phyloP scores from a whole-genome alignment of 1,284 basidiomycete genomes.

The Ustilago shanxiensis region DNA sequence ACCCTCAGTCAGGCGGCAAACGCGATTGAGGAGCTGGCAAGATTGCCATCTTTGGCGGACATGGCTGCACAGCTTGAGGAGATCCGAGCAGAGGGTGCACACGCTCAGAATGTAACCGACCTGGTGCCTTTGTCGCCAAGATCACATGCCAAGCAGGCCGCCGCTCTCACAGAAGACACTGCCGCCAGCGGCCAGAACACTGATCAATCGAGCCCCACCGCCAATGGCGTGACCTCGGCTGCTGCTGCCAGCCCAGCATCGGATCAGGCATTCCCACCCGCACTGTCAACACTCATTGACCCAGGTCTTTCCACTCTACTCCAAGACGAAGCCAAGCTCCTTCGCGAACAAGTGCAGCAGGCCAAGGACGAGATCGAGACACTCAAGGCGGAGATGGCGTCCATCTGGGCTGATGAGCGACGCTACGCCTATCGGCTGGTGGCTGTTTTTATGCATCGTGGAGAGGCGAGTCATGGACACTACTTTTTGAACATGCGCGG shows the following conservation, averaged over 20 bases:
- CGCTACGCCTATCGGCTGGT: slow-evolving; percentile 88
- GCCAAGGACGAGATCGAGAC: slow-evolving; percentile 73
- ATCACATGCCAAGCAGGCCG: slow-evolving; percentile 16
- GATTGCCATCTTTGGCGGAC: slow-evolving; percentile 31
- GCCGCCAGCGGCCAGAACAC: not conserved
- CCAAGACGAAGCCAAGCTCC: slow-evolving; percentile 39
- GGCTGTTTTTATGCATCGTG: slow-evolving; percentile 93
- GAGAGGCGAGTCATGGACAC: slow-evolving; percentile 68
- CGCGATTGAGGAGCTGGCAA: slow-evolving; percentile 34
- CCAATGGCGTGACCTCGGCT: not conserved
- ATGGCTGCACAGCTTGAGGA: slow-evolving; percentile 30
- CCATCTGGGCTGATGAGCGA: slow-evolving; percentile 80
- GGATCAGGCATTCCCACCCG: slow-evolving; percentile 5
- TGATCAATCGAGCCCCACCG: not conserved
- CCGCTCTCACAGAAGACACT: not conserved
- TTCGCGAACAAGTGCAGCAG: slow-evolving; percentile 76
- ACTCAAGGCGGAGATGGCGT: slow-evolving; percentile 81
- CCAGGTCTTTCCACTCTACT: slow-evolving; percentile 29
- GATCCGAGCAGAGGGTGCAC: slow-evolving; percentile 14
- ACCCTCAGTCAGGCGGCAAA: slow-evolving; percentile 42
- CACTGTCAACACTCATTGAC: slow-evolving; percentile 31
- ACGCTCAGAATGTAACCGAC: not conserved
- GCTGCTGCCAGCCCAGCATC: not conserved
- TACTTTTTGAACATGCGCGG: slow-evolving; percentile 66
- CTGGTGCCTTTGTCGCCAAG: slow-evolving; percentile 10